Conservation (phyloP, 257 asterid genomes). For the Scutellaria minor region DNA sequence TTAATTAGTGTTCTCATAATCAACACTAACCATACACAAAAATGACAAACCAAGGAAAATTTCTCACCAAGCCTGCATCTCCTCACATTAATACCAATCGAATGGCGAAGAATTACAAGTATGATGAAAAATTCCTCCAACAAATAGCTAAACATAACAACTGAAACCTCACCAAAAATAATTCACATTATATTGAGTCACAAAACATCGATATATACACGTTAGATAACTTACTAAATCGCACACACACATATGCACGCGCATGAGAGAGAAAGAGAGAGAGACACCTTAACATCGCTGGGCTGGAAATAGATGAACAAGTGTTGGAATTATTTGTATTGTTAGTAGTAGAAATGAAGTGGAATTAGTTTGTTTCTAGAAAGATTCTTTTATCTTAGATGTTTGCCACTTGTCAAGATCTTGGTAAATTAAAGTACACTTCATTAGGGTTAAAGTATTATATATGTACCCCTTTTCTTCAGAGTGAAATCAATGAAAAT, state of each 20-base stretch:
- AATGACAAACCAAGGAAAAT: background rate
- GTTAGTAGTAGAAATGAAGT: too few species aligned
- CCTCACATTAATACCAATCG: constrained; percentile 8
- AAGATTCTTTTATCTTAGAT: too few species aligned
- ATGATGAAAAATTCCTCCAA: background rate
- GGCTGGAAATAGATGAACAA: constrained; percentile 91
- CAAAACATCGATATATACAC: background rate
- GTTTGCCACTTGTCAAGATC: too few species aligned
- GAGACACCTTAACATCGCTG: constrained; percentile 74
- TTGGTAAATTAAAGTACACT: too few species aligned
- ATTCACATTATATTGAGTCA: background rate
- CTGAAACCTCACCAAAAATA: background rate
- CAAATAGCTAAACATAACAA: background rate
- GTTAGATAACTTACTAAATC: background rate
- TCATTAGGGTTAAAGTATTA: too few species aligned
- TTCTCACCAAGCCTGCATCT: background rate
- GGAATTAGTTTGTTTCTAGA: too few species aligned
- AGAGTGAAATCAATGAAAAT: too few species aligned
- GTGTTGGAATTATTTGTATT: too few species aligned
- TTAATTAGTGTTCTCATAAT: too few species aligned
- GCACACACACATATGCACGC: background rate
- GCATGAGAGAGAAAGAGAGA: background rate
- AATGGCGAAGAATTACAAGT: background rate
- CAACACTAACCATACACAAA: background rate
- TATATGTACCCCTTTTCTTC: too few species aligned